These are phyloP conservation scores for Starmera caribaea DNA, from an alignment of 805 yeast species.

Conservation along the genomic window DNA sequence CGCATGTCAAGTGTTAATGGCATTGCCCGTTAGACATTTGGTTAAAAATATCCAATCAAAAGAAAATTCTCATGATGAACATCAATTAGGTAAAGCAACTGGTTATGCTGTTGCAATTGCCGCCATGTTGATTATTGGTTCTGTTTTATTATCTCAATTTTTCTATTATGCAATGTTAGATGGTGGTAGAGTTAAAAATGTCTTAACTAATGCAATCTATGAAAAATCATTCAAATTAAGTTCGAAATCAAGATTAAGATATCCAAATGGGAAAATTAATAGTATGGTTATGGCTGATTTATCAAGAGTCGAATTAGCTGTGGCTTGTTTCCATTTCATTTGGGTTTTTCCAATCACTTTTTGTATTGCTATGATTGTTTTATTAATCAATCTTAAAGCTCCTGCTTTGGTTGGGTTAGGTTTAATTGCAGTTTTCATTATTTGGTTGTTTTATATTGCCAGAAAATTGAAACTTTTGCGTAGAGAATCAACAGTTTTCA, in stretches of 20 bases:
- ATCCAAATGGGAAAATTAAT: constrained; percentile 63
- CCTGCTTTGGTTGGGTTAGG: constrained; percentile 65
- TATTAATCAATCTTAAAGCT: constrained; percentile 62
- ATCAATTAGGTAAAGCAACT: constrained; percentile 13
- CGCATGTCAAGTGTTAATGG: constrained; percentile 39
- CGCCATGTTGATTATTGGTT: constrained; percentile 38
- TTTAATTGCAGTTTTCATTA: constrained; percentile 32
- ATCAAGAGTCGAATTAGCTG: constrained; percentile 68
- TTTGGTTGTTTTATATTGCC: constrained; percentile 35
- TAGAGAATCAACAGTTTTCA: constrained; percentile 44
- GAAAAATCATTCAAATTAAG: constrained; percentile 58
- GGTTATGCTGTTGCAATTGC: constrained; percentile 62
- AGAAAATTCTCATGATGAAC: constrained; percentile 6
- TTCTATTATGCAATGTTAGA: constrained; percentile 51
- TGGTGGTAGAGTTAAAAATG: constrained; percentile 66
- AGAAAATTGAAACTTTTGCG: constrained; percentile 46
- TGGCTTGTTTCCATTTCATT: constrained; percentile 58
- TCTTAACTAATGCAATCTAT: constrained; percentile 59
- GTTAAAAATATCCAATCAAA: constrained; percentile 53
- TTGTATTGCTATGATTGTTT: constrained; percentile 51
- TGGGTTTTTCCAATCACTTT: constrained; percentile 57
- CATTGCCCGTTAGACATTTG: constrained; percentile 55
- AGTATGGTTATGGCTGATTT: constrained; percentile 76
- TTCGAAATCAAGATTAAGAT: constrained; percentile 45
- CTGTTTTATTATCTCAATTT: constrained; percentile 47